Evolutionary conservation across 306 rosid genomes (phyloP), one percentile per base, ranked within the genome.

Genomic region (Hippophae rhamnoides): DNA sequence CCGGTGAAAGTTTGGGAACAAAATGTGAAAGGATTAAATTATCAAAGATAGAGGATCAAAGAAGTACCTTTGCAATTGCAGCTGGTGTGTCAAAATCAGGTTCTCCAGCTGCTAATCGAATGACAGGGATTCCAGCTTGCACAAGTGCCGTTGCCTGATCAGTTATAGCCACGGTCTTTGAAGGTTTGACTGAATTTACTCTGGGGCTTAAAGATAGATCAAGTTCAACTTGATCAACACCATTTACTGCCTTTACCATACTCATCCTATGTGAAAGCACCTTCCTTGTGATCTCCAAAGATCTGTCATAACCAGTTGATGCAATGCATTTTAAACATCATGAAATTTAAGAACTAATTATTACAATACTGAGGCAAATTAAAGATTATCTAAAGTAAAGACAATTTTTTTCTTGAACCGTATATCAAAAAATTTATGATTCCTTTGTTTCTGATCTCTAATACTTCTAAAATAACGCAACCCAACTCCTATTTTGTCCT

Each of bases 71-170:
- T 0, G 77, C 84, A 2, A 93, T 77, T 10, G 67, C 60, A 53
- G 81, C n/a, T 0, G 99, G 99, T 0, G 99, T 93, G 57, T 86
- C 97, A 42, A 93, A 93, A 78, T 93, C 95, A 2, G 99, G 89
- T 49, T 93, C 95, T 23, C 99, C 99, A 3, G 96, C 94, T 2
- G 99, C 87, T 41, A 93, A 66, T 8, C 87, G 82, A 61, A 93
- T 93, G 47, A 93, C 89, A 5, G 94, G 97, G 26, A 93, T 72
- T 2, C 99, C 99, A 2, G 99, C 88, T 60, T 80, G 81, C n/a
- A 72, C 84, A 7, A 93, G 96, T 51, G 95, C 88, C 0, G 89
- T 81, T 58, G 97, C 99, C 44, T 67, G 86, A 74, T 93, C 99
- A 26, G 83, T 86, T 13, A 93, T 84, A 27, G 89, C 94, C 25